phyloP scores from a whole-genome alignment of 306 rosid genomes.

The Canavalia ensiformis region DNA sequence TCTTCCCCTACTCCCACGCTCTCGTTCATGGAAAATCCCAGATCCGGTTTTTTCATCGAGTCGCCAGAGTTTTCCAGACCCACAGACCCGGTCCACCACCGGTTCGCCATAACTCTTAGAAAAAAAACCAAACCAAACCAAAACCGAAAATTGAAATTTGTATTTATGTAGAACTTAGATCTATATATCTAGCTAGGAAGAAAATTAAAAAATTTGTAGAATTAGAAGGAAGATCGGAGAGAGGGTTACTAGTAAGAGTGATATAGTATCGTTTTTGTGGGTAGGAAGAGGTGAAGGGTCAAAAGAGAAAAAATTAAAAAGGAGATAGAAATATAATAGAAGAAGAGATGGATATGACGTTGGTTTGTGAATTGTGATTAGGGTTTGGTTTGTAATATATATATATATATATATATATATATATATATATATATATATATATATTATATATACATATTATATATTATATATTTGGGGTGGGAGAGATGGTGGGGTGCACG shows the following conservation, averaged over 20 bases:
- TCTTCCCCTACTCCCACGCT: conserved; percentile 48
- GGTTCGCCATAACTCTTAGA: conserved; percentile 66
- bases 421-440: background rate
- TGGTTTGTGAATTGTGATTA: conserved; percentile 38
- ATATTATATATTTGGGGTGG: conserved; percentile 23
- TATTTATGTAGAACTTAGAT: no score
- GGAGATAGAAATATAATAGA: background rate
- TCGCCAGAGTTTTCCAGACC: conserved; percentile 57
- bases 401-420: background rate
- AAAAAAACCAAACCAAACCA: background rate
- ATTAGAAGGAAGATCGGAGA: background rate
- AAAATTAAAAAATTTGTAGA: background rate
- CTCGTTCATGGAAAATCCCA: conserved; percentile 72
- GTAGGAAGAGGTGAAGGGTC: conserved; percentile 7
- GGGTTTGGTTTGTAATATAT: conserved; percentile 41
- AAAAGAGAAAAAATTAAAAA: background rate
- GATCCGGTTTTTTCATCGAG: conserved; percentile 72
- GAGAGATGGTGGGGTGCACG: conserved; percentile 53
- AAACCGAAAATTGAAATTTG: no score
- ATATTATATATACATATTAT: background rate
- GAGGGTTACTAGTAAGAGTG: background rate
- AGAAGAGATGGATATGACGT: background rate
- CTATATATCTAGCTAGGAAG: background rate
- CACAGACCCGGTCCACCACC: conserved; percentile 83
- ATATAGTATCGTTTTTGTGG: background rate